Evolutionary conservation across 331 rosid species (phyloP), one percentile per base, ranked within the genome.

Genomic region (Spiraea crenata): DNA sequence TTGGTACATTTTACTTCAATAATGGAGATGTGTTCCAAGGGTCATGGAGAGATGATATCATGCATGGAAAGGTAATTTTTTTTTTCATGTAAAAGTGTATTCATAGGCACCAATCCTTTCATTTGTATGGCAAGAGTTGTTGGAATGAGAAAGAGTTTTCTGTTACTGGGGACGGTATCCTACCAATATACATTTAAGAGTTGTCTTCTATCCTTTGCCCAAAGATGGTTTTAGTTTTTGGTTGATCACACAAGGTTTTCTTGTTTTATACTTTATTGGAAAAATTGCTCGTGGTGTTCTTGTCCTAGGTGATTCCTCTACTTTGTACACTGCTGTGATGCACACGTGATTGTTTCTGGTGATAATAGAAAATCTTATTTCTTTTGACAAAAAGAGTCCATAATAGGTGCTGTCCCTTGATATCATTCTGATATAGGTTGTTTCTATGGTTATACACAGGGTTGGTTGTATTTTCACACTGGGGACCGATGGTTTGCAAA

Each of bases 21-120:
- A 93, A 93, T 19, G 97, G 99, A 67, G 97, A 93, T 81, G 88
- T 89, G 81, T 93, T 88, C 84, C 99, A 93, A 76, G 99, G 99
- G 72, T 87, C 90, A 12, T 93, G 99, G 99, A 87, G 97, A 81
- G 99, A 93, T 80, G 99, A 93, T 82, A 87, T 82, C 56, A 90
- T 93, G 89, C 96, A 93, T 17, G 99, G 99, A 74, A 93, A 90
- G 98, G 98, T 92, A 67, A 87, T 81, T 64, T 70, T 45, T 70
- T 45, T 25, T 37, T 74, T 71, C 19, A 65, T 49, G 57, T 35
- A 15, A 55, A 11, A 51, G 61, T 67, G 50, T 5, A 34, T 3
- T 17, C 2, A 6, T n/a, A 47, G 70, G 57, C 47, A 14, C 16
- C 16, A 14, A 15, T 2, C 16, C 25, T 49, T 66, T 66, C 20